Percentiles rank a stretch among this genome's conserved stretches.
phyloP scores from a whole-genome alignment of 192 early-diverging fungal genomes.

The Podila epigama region DNA sequence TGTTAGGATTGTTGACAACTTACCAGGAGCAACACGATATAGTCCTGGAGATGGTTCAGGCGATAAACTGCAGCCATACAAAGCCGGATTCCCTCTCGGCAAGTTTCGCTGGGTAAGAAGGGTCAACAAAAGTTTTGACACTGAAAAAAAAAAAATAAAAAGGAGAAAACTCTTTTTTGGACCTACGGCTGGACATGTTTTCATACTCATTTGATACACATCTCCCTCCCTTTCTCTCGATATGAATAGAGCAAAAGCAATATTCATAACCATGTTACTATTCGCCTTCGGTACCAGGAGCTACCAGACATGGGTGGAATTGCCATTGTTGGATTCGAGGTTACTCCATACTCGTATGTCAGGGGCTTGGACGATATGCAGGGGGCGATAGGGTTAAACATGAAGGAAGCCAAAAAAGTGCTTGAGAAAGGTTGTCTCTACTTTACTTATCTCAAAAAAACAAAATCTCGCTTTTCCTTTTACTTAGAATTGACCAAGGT shows the following conservation, averaged over 20 bases:
- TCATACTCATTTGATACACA: neutral
- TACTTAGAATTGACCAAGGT: slow-evolving; percentile 22
- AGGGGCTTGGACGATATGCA: neutral
- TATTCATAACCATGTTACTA: slow-evolving; percentile 72
- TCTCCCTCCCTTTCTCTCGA: neutral
- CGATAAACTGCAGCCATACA: slow-evolving; percentile 51
- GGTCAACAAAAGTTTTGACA: neutral
- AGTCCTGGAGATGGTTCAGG: slow-evolving; percentile 35
- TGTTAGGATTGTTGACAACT: slow-evolving; percentile 67
- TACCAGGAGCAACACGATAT: slow-evolving; percentile 67
- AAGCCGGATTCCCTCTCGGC: slow-evolving; percentile 68
- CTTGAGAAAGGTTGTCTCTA: no score
- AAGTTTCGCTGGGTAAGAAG: slow-evolving; percentile 48
- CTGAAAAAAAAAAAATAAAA: neutral
- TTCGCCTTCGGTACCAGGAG: slow-evolving; percentile 65
- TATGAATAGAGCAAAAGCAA: slow-evolving; percentile 50
- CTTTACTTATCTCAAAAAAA: neutral
- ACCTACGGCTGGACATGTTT: neutral
- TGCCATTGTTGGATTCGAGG: slow-evolving; percentile 76
- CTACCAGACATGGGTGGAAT: slow-evolving; percentile 43
- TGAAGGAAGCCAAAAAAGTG: no score
- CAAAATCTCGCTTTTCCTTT: neutral
- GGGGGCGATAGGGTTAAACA: no score
- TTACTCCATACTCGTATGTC: slow-evolving; percentile 69
- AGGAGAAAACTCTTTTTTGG: neutral